Evolutionary conservation across 2,329 filamentous ascomycete genomes (phyloP), one percentile per base, ranked within the genome.

Genomic region (Talaromyces sp.): DNA sequence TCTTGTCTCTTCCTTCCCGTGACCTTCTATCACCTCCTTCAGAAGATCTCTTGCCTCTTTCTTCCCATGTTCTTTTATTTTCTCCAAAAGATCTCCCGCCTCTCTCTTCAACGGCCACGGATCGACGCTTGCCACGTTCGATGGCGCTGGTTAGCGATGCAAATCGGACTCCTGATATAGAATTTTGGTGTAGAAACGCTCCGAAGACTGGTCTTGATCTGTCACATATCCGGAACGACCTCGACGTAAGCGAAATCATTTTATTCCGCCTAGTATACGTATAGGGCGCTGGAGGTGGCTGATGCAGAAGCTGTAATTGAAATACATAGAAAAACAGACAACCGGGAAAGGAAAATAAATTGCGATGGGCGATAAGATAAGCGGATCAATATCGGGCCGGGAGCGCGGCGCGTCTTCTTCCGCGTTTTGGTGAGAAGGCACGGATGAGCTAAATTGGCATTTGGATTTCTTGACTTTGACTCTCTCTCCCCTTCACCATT

Each of bases 111-210:
- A 18, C 44, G 4, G 44, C 16, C 44, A 23, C 12, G 12, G 66
- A 84, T 74, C 72, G 78, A 69, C 87, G 85, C 60, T 91, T 79
- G 14, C 89, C 89, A 53, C 83, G 81, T 66, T 87, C 84, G 69
- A 92, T 92, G 51, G 88, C 89, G 9, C 88, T 89, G 63, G 81
- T 84, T 47, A 91, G 81, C 50, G 86, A 88, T 27, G 83, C 82
- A 69, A 78, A 69, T 63, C 82, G 80, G 36, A 70, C 68, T 27
- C 58, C 54, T 9, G 47, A 63, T 64, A 69, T 59, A 61, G 61
- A 63, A 63, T 51, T 42, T 31, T 14, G 56, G 36, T 18, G 61
- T 27, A 28, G 51, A 18, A 56, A 4, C 16, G 63, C 28, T 40
- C 50, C 56, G 10, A 58, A 53, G 12, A 52, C 54, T 27, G 58